phyloP scores from a whole-genome alignment of 2,329 filamentous ascomycete species.

The Fusarium tricinctum region DNA sequence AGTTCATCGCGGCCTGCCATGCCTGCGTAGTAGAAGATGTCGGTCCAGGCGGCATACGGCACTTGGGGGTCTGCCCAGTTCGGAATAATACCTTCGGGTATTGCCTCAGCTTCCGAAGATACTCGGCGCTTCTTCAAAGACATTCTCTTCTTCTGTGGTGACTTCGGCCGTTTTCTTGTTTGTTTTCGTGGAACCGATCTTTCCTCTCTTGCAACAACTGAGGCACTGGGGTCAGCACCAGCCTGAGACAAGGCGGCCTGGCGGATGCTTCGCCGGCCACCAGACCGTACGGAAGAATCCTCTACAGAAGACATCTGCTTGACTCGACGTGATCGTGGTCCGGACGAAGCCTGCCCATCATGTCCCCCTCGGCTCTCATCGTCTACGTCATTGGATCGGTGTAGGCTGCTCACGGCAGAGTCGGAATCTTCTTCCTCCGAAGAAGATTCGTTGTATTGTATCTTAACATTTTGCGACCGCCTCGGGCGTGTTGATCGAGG shows the following conservation, averaged over 20 bases:
- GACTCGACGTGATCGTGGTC: conserved; percentile 17
- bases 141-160: conserved; percentile 13
- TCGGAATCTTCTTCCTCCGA: conserved; percentile 29
- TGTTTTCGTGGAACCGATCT: conserved; percentile 6
- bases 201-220: background rate
- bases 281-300: background rate
- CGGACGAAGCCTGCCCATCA: conserved; percentile 13
- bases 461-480: conserved; percentile 30
- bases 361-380: conserved; percentile 29
- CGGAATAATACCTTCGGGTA: conserved; percentile 57
- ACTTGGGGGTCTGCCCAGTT: conserved; percentile 69
- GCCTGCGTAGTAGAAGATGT: conserved; percentile 78
- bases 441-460: conserved; percentile 29
- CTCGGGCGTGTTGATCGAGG: conserved; percentile 31
- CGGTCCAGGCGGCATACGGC: conserved; percentile 76
- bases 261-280: conserved; percentile 29
- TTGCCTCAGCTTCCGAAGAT: conserved; percentile 16
- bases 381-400: conserved; percentile 22
- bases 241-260: conserved; percentile 29
- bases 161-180: conserved; percentile 38
- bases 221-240: background rate
- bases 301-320: background rate
- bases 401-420: conserved; percentile 24
- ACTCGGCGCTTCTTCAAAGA: conserved; percentile 43
- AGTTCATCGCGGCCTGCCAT: conserved; percentile 60